phyloP scores from a whole-genome alignment of 306 rosid species.

The Vicia faba region DNA sequence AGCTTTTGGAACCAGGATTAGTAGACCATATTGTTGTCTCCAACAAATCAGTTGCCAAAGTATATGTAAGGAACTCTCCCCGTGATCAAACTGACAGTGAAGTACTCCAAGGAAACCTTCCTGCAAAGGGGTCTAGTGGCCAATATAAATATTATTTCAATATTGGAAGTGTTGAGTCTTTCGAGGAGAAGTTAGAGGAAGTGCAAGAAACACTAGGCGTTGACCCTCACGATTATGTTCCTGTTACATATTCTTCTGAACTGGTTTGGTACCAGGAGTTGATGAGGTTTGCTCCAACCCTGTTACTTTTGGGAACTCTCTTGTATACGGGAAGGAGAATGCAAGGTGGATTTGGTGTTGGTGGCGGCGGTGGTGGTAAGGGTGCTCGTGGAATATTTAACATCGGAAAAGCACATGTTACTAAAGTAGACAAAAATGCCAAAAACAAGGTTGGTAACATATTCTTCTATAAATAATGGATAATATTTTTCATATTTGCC shows the following conservation, averaged over 20 bases:
- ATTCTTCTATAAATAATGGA: neutral
- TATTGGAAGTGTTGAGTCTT: conserved; percentile 93
- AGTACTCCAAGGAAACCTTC: conserved; percentile 59
- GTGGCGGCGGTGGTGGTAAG: conserved; percentile 63
- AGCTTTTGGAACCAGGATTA: conserved; percentile 89
- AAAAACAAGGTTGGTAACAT: conserved; percentile 72
- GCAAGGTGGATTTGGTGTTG: conserved; percentile 88
- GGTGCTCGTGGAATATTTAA: conserved; percentile 89
- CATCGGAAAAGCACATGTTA: conserved; percentile 91
- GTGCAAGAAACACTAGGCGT: conserved; percentile 85
- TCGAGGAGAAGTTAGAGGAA: conserved; percentile 97
- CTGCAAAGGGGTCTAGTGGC: conserved; percentile 55
- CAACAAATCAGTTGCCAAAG: conserved; percentile 92
- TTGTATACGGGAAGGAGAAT: conserved; percentile 70
- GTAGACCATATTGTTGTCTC: conserved; percentile 89
- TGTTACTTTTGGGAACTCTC: conserved; percentile 70
- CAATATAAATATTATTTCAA: conserved; percentile 79
- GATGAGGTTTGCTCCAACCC: conserved; percentile 73
- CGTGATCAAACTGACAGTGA: conserved; percentile 60
- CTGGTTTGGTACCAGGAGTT: conserved; percentile 76
- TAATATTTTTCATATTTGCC: conserved; percentile 9
- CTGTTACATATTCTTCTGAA: conserved; percentile 83
- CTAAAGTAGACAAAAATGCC: conserved; percentile 84
- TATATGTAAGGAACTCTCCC: conserved; percentile 73
- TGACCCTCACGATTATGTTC: conserved; percentile 82